phyloP scores from a whole-genome alignment of 2,329 filamentous ascomycete genomes.

The Reticulascus tulasneorum region DNA sequence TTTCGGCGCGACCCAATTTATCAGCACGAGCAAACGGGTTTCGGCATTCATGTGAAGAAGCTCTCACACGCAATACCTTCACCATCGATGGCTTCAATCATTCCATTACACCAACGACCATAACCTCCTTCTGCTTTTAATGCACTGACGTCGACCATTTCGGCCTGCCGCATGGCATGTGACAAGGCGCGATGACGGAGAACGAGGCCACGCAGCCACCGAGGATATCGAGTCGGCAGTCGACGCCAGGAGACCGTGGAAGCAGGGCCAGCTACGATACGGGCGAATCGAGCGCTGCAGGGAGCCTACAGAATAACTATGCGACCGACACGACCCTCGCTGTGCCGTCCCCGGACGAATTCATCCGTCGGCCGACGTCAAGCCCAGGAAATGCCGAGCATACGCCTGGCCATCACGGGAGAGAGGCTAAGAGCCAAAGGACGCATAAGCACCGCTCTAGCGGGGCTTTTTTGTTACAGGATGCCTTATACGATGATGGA shows the following conservation, averaged over 20 bases:
- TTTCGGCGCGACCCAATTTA: constrained; percentile 12
- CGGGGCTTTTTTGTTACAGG: constrained; percentile 49
- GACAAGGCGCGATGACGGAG: constrained; percentile 18
- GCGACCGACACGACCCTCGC: constrained; percentile 14
- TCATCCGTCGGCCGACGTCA: constrained; percentile 4
- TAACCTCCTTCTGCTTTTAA: not conserved
- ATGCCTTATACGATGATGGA: constrained; percentile 29
- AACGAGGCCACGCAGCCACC: constrained; percentile 12
- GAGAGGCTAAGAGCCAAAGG: constrained; percentile 16
- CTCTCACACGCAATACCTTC: no score
- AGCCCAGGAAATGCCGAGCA: constrained; percentile 16
- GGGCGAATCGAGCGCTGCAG: constrained; percentile 39
- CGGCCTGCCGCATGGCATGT: constrained; percentile 16
- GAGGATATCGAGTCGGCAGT: constrained; percentile 10
- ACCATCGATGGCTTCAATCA: no score
- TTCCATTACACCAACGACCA: not conserved
- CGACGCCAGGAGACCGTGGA: constrained; percentile 18
- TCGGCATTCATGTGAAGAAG: no score
- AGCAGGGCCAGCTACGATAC: constrained; percentile 37
- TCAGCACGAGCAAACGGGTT: no score
- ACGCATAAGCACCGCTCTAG: constrained; percentile 39
- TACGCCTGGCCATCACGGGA: constrained; percentile 14
- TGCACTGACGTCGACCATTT: not conserved
- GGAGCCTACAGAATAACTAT: constrained; percentile 20
- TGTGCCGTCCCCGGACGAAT: constrained; percentile 7